A percentile compares a stretch with the other conserved stretches of the same genome.
Evolutionary conservation across 371 early-diverging fungal genomes (phyloP).

Genomic region (Catenaria anguillulae): DNA sequence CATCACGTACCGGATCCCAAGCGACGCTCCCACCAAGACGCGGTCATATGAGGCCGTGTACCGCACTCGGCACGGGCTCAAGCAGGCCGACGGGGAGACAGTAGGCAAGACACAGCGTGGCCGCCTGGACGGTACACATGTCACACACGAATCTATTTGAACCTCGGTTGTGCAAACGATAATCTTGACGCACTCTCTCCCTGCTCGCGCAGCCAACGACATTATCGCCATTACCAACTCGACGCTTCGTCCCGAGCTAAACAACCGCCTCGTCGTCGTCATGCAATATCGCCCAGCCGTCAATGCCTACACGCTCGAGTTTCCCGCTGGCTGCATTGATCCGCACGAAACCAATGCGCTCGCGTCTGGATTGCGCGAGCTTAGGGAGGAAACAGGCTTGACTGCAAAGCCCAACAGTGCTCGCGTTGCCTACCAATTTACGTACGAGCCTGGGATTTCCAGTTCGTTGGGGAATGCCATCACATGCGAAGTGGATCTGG

Average conservation of each 20-base stretch:
- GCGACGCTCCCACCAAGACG: background rate
- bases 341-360: conserved; percentile 21
- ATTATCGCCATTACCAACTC: conserved; percentile 1
- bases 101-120: no score
- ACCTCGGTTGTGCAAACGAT: no score
- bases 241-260: background rate
- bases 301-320: conserved; percentile 35
- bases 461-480: conserved; percentile 35
- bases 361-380: conserved; percentile 35
- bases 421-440: background rate
- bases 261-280: conserved; percentile 28
- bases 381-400: conserved; percentile 46
- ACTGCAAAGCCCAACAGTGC: conserved; percentile 3
- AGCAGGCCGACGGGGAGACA: no score
- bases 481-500: conserved; percentile 22
- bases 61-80: background rate
- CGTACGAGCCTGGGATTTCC: conserved; percentile 45
- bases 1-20: background rate
- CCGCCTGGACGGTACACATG: background rate
- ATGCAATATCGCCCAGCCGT: conserved; percentile 48
- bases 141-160: no score
- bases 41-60: background rate
- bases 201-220: conserved; percentile 11
- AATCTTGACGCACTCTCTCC: no score
- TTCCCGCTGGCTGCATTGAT: conserved; percentile 47